A percentile compares a stretch with the other conserved stretches of the same genome.
phyloP scores from a whole-genome alignment of 306 rosid species.

The Trifolium fragiferum region DNA sequence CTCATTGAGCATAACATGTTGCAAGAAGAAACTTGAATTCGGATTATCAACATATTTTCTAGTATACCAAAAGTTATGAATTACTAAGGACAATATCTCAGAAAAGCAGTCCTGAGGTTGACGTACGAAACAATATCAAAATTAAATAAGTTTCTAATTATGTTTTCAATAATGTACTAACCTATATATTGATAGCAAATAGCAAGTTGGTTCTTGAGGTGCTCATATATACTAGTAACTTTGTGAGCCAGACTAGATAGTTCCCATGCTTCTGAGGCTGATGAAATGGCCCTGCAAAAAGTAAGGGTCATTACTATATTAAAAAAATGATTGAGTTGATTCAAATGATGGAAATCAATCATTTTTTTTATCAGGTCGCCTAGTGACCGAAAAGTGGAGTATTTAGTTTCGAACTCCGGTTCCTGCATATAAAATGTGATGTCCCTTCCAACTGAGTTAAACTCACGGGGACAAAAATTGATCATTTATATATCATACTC shows the following conservation, averaged over 20 bases:
- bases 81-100: neutral
- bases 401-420: no score
- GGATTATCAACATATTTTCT: neutral
- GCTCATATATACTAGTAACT: constrained; percentile 62
- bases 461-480: neutral
- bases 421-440: no score
- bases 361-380: neutral
- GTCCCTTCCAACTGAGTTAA: no score
- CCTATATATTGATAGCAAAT: constrained; percentile 66
- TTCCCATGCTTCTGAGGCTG: constrained; percentile 80
- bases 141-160: neutral
- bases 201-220: constrained; percentile 62
- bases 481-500: neutral
- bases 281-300: constrained; percentile 55
- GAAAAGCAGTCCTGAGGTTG: neutral
- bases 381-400: no score
- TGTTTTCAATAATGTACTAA: constrained; percentile 38
- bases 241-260: constrained; percentile 78
- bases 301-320: neutral
- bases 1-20: neutral
- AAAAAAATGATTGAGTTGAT: neutral
- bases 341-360: neutral
- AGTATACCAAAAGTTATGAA: neutral
- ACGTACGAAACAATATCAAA: neutral
- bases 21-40: constrained; percentile 10